Conservation (phyloP, 139 green algal species). For the Mesotaenium endlicherianum region DNA sequence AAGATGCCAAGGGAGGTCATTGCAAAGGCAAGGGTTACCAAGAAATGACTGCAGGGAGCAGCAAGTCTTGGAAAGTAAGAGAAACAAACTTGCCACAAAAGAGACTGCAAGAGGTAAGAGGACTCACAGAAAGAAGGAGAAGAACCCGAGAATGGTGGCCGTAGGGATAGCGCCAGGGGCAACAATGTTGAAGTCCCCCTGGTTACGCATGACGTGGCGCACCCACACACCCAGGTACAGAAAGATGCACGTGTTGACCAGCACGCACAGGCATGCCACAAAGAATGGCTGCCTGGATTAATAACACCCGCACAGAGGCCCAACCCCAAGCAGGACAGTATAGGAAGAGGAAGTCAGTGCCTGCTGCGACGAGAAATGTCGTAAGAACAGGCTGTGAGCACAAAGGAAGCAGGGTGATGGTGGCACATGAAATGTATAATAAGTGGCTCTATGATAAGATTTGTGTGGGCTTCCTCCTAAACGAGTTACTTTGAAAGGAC, state of each 20-base stretch:
- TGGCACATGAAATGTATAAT: too few species aligned
- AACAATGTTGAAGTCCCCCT: conserved; percentile 26
- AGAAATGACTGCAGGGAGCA: background rate
- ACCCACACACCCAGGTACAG: conserved; percentile 32
- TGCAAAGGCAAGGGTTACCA: background rate
- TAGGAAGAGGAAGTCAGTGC: too few species aligned
- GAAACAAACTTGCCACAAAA: background rate
- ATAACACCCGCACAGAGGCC: background rate
- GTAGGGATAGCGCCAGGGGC: conserved; percentile 26
- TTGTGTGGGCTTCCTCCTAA: too few species aligned
- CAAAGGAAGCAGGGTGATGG: background rate
- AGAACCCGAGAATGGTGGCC: conserved; percentile 15
- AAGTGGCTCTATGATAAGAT: too few species aligned
- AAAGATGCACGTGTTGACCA: conserved; percentile 35
- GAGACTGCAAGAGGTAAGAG: background rate
- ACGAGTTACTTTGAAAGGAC: too few species aligned
- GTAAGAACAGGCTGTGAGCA: background rate
- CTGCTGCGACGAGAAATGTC: background rate
- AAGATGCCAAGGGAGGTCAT: background rate
- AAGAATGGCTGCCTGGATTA: conserved; percentile 15
- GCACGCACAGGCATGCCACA: conserved; percentile 28
- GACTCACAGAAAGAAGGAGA: conserved; percentile 19
- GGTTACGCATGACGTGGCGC: background rate
- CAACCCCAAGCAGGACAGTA: background rate
- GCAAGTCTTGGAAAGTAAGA: background rate